phyloP scores from a whole-genome alignment of 163 green algal species.

The Prototheca wickerhamii region DNA sequence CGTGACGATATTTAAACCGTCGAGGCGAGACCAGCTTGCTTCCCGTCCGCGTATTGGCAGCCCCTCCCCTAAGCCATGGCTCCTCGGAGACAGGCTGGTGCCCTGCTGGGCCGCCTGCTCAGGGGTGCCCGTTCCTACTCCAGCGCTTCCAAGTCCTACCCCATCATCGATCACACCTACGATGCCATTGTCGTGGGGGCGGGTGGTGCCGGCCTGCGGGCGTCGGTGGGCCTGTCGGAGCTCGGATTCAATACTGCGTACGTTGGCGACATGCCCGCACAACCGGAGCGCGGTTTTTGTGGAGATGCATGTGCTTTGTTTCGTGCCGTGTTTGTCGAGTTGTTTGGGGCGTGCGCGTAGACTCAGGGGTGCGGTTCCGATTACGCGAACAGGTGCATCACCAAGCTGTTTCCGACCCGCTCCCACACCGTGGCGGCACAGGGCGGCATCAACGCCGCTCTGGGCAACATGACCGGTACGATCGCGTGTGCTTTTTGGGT shows the following conservation, averaged over 20 bases:
- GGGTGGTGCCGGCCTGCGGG: constrained; percentile 80
- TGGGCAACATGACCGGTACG: constrained; percentile 91
- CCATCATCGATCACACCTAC: constrained; percentile 94
- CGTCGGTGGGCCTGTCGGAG: constrained; percentile 87
- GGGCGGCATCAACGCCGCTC: constrained; percentile 97
- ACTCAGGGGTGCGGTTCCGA: background rate
- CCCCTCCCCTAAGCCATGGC: background rate
- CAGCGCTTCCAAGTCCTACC: constrained; percentile 42
- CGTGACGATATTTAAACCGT: background rate
- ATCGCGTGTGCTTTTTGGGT: background rate
- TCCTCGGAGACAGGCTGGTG: background rate
- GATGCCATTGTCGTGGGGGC: constrained; percentile 97
- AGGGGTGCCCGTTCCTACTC: background rate
- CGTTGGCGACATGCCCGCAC: constrained; percentile 22
- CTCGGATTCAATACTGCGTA: constrained; percentile 94
- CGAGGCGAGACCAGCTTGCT: background rate
- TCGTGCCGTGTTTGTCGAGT: too few species aligned
- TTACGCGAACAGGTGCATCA: constrained; percentile 77
- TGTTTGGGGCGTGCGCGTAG: too few species aligned
- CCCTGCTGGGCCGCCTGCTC: background rate
- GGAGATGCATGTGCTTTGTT: too few species aligned
- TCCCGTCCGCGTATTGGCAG: background rate
- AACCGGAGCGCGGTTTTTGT: too few species aligned
- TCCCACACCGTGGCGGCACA: constrained; percentile 98
- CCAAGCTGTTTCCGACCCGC: constrained; percentile 97